A percentile compares a stretch with the other conserved stretches of the same genome.
Evolutionary conservation across 805 yeast species (phyloP).

Genomic region (Cyberlindnera petersonii): DNA sequence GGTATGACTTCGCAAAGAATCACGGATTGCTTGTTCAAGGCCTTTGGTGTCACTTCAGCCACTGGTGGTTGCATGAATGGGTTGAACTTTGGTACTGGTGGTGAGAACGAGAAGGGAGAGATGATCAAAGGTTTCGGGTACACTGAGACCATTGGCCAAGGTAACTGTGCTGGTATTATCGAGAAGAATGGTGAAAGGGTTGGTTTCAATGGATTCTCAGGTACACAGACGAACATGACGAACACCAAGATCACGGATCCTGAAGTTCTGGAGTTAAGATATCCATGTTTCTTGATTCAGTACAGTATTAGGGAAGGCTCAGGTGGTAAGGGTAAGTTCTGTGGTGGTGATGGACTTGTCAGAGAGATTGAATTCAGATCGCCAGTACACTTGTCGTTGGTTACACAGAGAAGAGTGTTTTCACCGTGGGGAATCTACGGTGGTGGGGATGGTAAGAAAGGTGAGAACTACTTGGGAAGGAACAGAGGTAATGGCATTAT

Average conservation of each 20-base stretch:
- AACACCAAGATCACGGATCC: conserved; percentile 54
- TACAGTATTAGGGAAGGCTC: conserved; percentile 41
- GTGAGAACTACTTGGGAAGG: conserved; percentile 37
- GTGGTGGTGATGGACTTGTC: conserved; percentile 50
- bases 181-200: conserved; percentile 71
- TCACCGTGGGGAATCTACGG: conserved; percentile 55
- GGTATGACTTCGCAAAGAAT: conserved; percentile 56
- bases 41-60: conserved; percentile 53
- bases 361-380: conserved; percentile 45
- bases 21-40: conserved; percentile 49
- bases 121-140: conserved; percentile 47
- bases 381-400: conserved; percentile 40
- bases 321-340: conserved; percentile 45
- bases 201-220: conserved; percentile 48
- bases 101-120: conserved; percentile 37
- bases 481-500: conserved; percentile 30
- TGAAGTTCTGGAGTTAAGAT: conserved; percentile 48
- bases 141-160: conserved; percentile 54
- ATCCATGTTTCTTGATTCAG: conserved; percentile 46
- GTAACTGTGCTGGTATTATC: conserved; percentile 47
- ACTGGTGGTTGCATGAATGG: conserved; percentile 58
- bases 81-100: conserved; percentile 52
- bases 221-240: conserved; percentile 52
- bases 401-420: conserved; percentile 48
- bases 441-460: conserved; percentile 49